phyloP scores from a whole-genome alignment of 208 protist genomes.

The Angomonas ambiguus region DNA sequence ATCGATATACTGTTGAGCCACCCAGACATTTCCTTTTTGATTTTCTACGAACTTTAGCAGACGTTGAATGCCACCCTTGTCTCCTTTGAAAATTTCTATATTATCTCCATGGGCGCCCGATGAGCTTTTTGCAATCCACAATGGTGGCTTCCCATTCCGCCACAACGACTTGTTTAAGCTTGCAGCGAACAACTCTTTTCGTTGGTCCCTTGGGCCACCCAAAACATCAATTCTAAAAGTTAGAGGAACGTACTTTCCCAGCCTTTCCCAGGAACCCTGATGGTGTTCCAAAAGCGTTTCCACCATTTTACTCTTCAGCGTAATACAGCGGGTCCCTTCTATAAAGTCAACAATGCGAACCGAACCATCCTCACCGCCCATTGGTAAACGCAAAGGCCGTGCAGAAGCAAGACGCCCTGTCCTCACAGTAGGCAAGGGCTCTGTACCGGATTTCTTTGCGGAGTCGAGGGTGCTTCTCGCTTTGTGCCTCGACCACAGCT shows the following conservation, averaged over 20 bases:
- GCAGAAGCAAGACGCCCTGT: neutral
- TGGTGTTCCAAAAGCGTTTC: constrained; percentile 62
- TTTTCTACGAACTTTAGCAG: constrained; percentile 52
- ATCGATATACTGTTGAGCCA: constrained; percentile 62
- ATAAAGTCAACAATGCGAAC: constrained; percentile 61
- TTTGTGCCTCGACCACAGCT: neutral
- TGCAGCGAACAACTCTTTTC: constrained; percentile 29
- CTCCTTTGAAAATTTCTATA: constrained; percentile 67
- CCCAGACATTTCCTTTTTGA: constrained; percentile 34
- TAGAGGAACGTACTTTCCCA: constrained; percentile 58
- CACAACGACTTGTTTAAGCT: neutral
- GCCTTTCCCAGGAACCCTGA: constrained; percentile 38
- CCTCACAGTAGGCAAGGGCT: too few species aligned
- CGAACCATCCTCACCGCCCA: constrained; percentile 40
- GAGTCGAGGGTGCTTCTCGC: neutral
- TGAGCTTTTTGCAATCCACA: constrained; percentile 83
- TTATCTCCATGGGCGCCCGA: constrained; percentile 71
- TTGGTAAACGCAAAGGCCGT: constrained; percentile 30
- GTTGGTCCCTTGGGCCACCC: constrained; percentile 48
- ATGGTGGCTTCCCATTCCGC: neutral
- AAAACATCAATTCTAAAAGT: constrained; percentile 38
- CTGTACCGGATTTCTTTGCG: neutral
- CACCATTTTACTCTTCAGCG: constrained; percentile 79
- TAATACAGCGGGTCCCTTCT: constrained; percentile 63
- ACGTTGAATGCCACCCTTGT: constrained; percentile 30